Base-by-base conservation (phyloP, 2,329 filamentous ascomycete species). In the Aspergillus spinulosporus region DNA sequence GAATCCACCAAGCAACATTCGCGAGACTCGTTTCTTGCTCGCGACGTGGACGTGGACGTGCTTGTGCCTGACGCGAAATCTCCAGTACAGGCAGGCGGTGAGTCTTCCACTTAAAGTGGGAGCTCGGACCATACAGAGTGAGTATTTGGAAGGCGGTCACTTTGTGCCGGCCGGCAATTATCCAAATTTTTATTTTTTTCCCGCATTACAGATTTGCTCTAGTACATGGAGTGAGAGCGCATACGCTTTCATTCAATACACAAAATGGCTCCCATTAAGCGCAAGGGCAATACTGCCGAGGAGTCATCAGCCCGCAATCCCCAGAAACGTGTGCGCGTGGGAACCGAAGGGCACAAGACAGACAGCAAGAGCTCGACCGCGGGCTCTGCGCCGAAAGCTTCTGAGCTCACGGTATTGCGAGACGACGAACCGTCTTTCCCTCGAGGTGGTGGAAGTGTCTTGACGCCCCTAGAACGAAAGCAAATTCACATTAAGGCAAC, bases 401-500 rank as follows among this genome's bases (percentile, higher is more conserved):
- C 71, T 28, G 70, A 74, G 54, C 68, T 74, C 52, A 68, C 71
- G 39, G 73, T 84, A 14, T 70, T 86, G 64, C 79, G 79, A 53
- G 88, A 94, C 63, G 94, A 97, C 63, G 94, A 97, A 70, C 87
- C 87, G 34, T 82, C 93, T 44, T 99, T 99, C 68, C 93, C 94
- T 64, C 86, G 94, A 81, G 94, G 94, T 54, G 95, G 94, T 43
- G 93, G 86, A 52, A 95, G 90, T 69, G 82, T 96, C 51, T 78
- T 99, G 70, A 97, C 94, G 1, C 92, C 94, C 15, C 80, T 99
- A 50, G 94, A 99, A 73, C 89, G 95, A 71, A 97, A 96, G 77
- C 91, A 97, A 75, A 97, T 99, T 61, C 88, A 94, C 67, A 88
- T 95, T 57, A 89, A 97, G 74, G 94, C 94, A 44, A 94, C 89